phyloP scores from a whole-genome alignment of 148 eudicot species.

The Drosera capensis region DNA sequence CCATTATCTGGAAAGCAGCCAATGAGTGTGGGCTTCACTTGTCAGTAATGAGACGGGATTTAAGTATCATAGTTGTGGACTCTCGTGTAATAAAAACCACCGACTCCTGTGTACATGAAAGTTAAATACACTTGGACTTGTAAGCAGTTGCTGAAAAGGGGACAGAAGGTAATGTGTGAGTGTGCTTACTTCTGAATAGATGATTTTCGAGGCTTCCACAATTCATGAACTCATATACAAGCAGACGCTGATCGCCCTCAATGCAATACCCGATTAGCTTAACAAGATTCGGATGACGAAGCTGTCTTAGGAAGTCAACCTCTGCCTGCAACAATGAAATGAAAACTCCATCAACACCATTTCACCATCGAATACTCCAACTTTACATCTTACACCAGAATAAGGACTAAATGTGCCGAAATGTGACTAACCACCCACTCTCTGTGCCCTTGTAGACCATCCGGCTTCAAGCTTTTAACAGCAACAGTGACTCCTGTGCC shows the following conservation, averaged over 20 bases:
- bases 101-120: no score
- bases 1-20: no score
- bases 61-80: no score
- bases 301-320: constrained; percentile 89
- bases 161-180: not conserved
- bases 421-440: constrained; percentile 96
- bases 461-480: constrained; percentile 87
- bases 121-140: no score
- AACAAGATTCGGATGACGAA: constrained; percentile 92
- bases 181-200: constrained; percentile 83
- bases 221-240: constrained; percentile 92
- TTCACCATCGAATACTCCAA: no score
- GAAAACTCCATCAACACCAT: no score
- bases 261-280: constrained; percentile 90
- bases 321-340: constrained; percentile 54
- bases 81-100: no score
- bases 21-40: no score
- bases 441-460: constrained; percentile 96
- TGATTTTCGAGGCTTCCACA: constrained; percentile 99
- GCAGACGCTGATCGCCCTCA: constrained; percentile 90
- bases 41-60: no score
- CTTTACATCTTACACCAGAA: no score
- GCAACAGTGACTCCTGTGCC: constrained; percentile 92
- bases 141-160: not conserved
- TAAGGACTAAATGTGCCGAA: no score